Base-by-base conservation (phyloP, 257 asterid species). In the Galeopsis tetrahit region DNA sequence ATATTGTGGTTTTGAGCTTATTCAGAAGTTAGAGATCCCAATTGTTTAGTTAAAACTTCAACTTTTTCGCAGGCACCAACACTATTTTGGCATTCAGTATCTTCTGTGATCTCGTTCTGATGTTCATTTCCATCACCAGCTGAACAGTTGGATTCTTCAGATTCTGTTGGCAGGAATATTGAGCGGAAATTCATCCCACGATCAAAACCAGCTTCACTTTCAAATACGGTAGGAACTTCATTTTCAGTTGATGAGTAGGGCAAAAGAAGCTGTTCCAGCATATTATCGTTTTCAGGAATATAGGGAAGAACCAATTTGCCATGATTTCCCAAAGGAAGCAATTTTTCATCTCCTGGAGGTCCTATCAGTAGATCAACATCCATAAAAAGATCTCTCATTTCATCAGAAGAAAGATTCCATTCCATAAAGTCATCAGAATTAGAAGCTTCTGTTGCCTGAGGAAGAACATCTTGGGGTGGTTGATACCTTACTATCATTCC, bases 181-280 rank as follows among this genome's bases (percentile, higher is more conserved):
- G 65, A 65, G 48, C 77, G 82, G 10, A 57, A 63, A 15, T 42
- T 77, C 75, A 65, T 43, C 35, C 59, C 76, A 40, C 65, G 2
- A 62, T 76, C 49, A 1, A 46, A 49, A 63, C 7, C 35, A 28
- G 49, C 79, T 53, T 75, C 84, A 51, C 46, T 40, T 58, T 79
- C 88, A 13, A 9, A 34, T 71, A 55, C 80, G 1, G 72, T 56
- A 3, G 56, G 34, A 59, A 77, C 80, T 62, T 67, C 74, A n/a
- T 77, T 42, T 76, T 72, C 88, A 13, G 69, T 36, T 28, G 58
- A 69, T 68, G 90, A 86, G 67, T 84, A 68, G 36, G 89, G 78
- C 74, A 81, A 77, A 59, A 90, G 90, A 71, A 89, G 86, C 83
- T 85, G 90, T 3, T 94, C 97, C 77, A 88, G 65, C 82, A 85